Evolutionary conservation across 148 eudicot species (phyloP).

Genomic region (Fagopyrum homotropicum): DNA sequence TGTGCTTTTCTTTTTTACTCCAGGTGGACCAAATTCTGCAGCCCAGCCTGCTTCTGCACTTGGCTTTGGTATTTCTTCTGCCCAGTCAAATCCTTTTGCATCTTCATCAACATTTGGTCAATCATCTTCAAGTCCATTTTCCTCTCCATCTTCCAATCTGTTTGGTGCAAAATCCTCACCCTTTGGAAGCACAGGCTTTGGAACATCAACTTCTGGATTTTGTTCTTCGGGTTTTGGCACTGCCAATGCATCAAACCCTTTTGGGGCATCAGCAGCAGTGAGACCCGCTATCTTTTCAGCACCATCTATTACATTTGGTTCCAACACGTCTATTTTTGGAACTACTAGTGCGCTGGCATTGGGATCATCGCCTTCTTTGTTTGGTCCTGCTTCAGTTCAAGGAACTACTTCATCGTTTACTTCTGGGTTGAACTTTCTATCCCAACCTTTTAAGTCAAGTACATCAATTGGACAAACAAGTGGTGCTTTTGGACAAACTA

Average conservation of each 20-base stretch:
- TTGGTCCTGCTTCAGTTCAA: slow-evolving; percentile 52
- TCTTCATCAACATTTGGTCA: slow-evolving; percentile 60
- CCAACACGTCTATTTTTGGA: slow-evolving; percentile 55
- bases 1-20: slow-evolving; percentile 2
- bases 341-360: slow-evolving; percentile 14
- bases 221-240: slow-evolving; percentile 60
- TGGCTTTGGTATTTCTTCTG: slow-evolving; percentile 38
- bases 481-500: slow-evolving; percentile 59
- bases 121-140: slow-evolving; percentile 59
- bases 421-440: slow-evolving; percentile 54
- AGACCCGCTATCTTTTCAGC: slow-evolving; percentile 51
- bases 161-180: slow-evolving; percentile 59
- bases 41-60: slow-evolving; percentile 46
- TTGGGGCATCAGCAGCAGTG: slow-evolving; percentile 55
- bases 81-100: slow-evolving; percentile 42
- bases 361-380: slow-evolving; percentile 39
- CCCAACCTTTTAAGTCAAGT: slow-evolving; percentile 56
- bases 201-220: slow-evolving; percentile 40
- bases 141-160: slow-evolving; percentile 55
- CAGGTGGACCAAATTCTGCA: slow-evolving; percentile 88
- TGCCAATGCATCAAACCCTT: slow-evolving; percentile 43
- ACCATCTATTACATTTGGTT: slow-evolving; percentile 56
- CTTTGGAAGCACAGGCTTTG: slow-evolving; percentile 50
- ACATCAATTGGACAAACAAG: slow-evolving; percentile 62
- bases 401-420: slow-evolving; percentile 51